Evolutionary conservation across 345 rosid species (phyloP), one percentile per base, ranked within the genome.

Genomic region (Salix exigua): DNA sequence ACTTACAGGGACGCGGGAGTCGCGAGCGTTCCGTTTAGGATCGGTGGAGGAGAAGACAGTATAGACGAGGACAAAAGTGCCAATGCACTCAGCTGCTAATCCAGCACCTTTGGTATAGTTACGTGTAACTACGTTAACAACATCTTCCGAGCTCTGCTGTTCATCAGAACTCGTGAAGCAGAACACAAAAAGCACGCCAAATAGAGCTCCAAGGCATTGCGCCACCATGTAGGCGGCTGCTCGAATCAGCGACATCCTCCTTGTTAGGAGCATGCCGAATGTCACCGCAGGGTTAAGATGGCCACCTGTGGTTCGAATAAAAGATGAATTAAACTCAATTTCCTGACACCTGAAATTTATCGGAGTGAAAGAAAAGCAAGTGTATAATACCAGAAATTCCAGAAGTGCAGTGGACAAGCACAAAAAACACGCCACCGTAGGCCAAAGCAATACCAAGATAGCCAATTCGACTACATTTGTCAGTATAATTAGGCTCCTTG

Each of bases 361-460:
- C 28, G 64, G 7, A 63, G 70, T 19, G 64, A 73, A 28, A 73
- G 69, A 73, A 44, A 40, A 1, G 76, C 44, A 3, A 0, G 48
- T 11, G 3, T 44, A 44, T 44, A 13, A 13, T 44, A 92, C 97
- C 97, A 75, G 97, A 92, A 75, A 92, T 89, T 35, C 91, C 94
- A 2, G 97, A 94, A 28, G 97, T 92, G 93, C 97, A 86, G 86
- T 88, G 86, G 66, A 88, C 91, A 35, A 88, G 90, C 35, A 88
- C 16, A 68, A 88, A 88, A 81, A 91, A 90, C 97, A 91, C 89
- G 83, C 97, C 97, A 68, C 97, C 97, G 66, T 90, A 88, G 12
- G 97, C 88, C 92, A 96, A 94, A 64, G 98, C 97, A 76, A 94
- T 88, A 7, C 97, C 98, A 33, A 94, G 83, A 50, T 88, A 78